Base-by-base conservation (phyloP, 1,284 basidiomycete species). In the Agaricales sp. region DNA sequence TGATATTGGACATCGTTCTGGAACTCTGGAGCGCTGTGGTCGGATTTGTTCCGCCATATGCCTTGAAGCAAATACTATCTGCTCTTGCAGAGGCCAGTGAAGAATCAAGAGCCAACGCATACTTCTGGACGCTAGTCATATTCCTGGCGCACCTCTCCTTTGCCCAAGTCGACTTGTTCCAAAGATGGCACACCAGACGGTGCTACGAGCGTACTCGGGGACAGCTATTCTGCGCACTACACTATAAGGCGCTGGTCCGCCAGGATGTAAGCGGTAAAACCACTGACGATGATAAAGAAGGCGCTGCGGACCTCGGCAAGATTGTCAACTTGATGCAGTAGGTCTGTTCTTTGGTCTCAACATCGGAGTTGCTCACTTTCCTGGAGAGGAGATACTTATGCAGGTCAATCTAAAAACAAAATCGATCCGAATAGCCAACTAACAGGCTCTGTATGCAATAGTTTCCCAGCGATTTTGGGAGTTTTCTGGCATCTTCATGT, bases 271-370 rank as follows among this genome's bases (percentile, higher is more conserved):
- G 76, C 46, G 83, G 85, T 1, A 75, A 63, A 12, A 52, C 57
- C 13, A 51, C 61, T 47, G 54, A 56, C 25, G 57, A 62, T n/a
- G 63, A 73, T 22, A 67, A 70, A 13, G 58, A 63, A 14, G 61
- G 64, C 21, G 72, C 67, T 51, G 80, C 81, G 2, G 78, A 83
- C 53, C 63, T 85, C n/a, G 82, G 80, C 3, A 81, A 79, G 61
- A 80, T 85, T 38, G 75, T 83, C 4, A 83, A 84, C 58, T 66
- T 84, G 37, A 83, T 83, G 80, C 80, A 82, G 80, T 82, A 52
- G 53, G 75, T 21, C 22, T 50, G 39, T 30, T 21, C 12, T 2
- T 35, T 1, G 23, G 12, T 50, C 30, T 49, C 12, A 41, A n/a
- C 39, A 8, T 35, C 30, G 30, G 30, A 35, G 8, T 11, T 8